Evolutionary conservation across 345 rosid species (phyloP), one percentile per base, ranked within the genome.

Genomic region (Sisymbrium irio): DNA sequence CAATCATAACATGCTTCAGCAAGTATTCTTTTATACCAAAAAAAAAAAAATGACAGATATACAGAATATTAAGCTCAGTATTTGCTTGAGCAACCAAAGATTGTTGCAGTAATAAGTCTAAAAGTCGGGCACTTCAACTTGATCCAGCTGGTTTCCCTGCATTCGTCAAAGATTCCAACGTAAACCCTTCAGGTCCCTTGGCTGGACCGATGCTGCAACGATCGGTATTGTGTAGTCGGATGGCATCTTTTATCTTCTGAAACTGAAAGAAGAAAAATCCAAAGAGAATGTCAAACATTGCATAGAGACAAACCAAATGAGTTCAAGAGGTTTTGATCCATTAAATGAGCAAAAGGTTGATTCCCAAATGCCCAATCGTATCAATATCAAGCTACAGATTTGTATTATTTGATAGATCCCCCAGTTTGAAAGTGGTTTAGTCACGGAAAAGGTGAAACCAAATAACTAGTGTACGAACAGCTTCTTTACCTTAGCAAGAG

Each of bases 231-330:
- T 93, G 98, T 73, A 61, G 74, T 82, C 75, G 63, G 41, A 90
- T 90, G 1, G 90, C 97, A 68, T 87, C 97, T 83, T 86, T 93
- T 65, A 93, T 87, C 79, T 90, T 93, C 75, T 89, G 97, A 74
- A 93, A 90, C 98, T 93, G 93, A 82, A 80, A 57, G 14, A 22
- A 67, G 6, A 35, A 22, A 64, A 9, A 19, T 39, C 12, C 49
- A 69, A 37, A 57, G 9, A n/a, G 11, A 51, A 49, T 27, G 70
- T 32, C 50, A 76, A 32, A 33, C 7, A 33, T 65, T 69, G 22
- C 44, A 42, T 49, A 60, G 58, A 68, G 42, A 32, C 46, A 30
- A n/a, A 67, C 32, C 62, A 50, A n/a, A 32, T 39, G 37, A 59
- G 15, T 25, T 37, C 33, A 73, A 55, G 12, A 32, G 33, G 54